phyloP scores from a whole-genome alignment of 2,329 filamentous ascomycete species.

The Elsinoe necatrix region DNA sequence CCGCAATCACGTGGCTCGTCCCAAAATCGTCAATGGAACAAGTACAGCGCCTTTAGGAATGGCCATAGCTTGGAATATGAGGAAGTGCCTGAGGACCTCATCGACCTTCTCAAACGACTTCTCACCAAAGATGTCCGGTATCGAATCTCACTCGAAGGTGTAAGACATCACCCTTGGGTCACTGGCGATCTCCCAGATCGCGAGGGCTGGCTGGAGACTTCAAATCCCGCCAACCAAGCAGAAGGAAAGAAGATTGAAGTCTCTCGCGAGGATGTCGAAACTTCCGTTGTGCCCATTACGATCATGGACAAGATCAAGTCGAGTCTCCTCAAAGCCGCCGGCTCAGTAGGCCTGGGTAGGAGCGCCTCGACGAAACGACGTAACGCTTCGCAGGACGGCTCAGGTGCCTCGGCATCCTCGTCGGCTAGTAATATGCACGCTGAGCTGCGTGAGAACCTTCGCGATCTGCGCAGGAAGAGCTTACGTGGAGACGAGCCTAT shows the following conservation, averaged over 20 bases:
- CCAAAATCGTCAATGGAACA: conserved; percentile 49
- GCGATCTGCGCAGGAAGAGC: conserved; percentile 36
- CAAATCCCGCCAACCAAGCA: conserved; percentile 70
- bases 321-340: conserved; percentile 54
- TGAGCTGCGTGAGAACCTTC: conserved; percentile 42
- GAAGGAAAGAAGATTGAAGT: conserved; percentile 84
- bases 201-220: conserved; percentile 82
- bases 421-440: conserved; percentile 49
- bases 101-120: conserved; percentile 70
- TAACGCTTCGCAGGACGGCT: conserved; percentile 16
- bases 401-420: conserved; percentile 30
- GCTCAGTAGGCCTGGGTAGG: conserved; percentile 30
- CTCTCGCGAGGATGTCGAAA: conserved; percentile 79
- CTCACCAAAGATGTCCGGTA: conserved; percentile 82
- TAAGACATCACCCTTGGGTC: conserved; percentile 92
- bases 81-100: conserved; percentile 68
- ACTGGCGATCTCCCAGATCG: conserved; percentile 67
- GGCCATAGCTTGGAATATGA: conserved; percentile 78
- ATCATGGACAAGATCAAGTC: conserved; percentile 78
- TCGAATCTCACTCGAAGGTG: conserved; percentile 80
- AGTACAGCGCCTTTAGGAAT: conserved; percentile 44
- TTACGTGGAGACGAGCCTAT: conserved; percentile 51
- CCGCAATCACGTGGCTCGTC: conserved; percentile 39
- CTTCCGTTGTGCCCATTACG: conserved; percentile 81
- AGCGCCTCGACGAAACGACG: conserved; percentile 17